Conservation (phyloP, 176 grass and related monocot genomes). For the Phragmites australis region DNA sequence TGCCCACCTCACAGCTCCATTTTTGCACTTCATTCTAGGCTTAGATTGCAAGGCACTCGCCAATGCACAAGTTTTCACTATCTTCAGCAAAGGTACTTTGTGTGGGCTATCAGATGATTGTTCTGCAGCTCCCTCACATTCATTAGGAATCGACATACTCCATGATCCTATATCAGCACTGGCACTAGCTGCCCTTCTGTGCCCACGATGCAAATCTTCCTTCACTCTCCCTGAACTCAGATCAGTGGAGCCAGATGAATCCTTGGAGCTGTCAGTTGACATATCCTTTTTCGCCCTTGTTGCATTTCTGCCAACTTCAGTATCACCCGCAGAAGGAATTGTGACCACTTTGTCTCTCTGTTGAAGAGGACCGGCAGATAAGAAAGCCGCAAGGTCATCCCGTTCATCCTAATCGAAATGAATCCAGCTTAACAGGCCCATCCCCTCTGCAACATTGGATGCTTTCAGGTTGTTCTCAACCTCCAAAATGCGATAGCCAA, state of each 20-base stretch:
- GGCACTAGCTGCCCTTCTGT: constrained; percentile 67
- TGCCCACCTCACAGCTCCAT: constrained; percentile 60
- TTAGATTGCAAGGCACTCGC: constrained; percentile 55
- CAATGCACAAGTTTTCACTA: constrained; percentile 61
- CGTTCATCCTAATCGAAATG: constrained; percentile 69
- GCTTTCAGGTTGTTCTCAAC: constrained; percentile 71
- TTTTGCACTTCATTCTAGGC: constrained; percentile 68
- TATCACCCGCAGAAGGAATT: constrained; percentile 41
- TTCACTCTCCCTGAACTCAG: constrained; percentile 41
- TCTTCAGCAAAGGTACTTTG: constrained; percentile 51
- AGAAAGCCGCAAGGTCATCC: constrained; percentile 76
- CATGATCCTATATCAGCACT: constrained; percentile 71
- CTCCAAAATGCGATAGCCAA: constrained; percentile 62
- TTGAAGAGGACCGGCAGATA: constrained; percentile 45
- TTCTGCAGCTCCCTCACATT: constrained; percentile 53
- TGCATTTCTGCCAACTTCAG: constrained; percentile 43
- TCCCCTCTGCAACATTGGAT: constrained; percentile 50
- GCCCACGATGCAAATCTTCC: constrained; percentile 42
- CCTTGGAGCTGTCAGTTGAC: constrained; percentile 53
- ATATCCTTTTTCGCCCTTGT: constrained; percentile 53
- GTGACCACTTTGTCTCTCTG: constrained; percentile 40
- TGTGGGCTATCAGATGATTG: constrained; percentile 52
- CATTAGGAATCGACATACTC: constrained; percentile 64
- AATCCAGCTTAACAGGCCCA: constrained; percentile 56
- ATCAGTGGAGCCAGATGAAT: constrained; percentile 56